Base-by-base conservation (phyloP, 2,329 filamentous ascomycete genomes). In the Colletotrichum sp. region DNA sequence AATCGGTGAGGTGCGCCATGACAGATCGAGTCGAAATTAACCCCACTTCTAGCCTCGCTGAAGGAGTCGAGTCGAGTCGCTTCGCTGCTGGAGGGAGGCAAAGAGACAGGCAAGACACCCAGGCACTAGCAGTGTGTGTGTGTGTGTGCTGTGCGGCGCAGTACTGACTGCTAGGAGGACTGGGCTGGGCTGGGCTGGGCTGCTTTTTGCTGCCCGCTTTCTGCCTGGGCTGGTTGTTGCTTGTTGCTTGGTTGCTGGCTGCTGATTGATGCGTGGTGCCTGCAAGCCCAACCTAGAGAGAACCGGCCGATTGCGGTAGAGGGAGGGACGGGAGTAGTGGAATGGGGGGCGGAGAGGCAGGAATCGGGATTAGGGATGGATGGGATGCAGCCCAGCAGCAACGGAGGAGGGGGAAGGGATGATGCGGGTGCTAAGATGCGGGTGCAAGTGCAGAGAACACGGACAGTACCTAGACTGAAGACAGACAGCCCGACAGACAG, bases 31-130 rank as follows among this genome's bases (percentile, higher is more conserved):
- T 72, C 74, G 69, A 77, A 72, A 74, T 77, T 61, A 73, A 79
- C 78, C 78, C 78, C 78, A 79, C 78, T 77, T 77, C 71, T 76
- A 78, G 77, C 77, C 77, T 78, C 77, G 71, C 77, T 70, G 77
- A 66, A 74, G 69, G 73, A 76, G 34, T 61, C 34, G 55, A 61
- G 55, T 59, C 34, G 55, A 69, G 48, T 69, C 55, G 52, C 66
- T 43, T 24, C 16, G 55, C 64, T 66, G 64, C 38, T 28, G 58
- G 26, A 61, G 58, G n/a, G 58, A 61, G 58, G 43, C 43, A 32
- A 59, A 28, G 30, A 59, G 56, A 32, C 56, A 18, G 30, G 9
- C 56, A n/a, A 59, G 56, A 59, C 43, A 32, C 56, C n/a, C 9
- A 61, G 58, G 32, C 58, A 61, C 58, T 61, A 32, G 18, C 26